Evolutionary conservation across 139 green algal genomes (phyloP), one percentile per base, ranked within the genome.

Genomic region (Micromonas pusilla): DNA sequence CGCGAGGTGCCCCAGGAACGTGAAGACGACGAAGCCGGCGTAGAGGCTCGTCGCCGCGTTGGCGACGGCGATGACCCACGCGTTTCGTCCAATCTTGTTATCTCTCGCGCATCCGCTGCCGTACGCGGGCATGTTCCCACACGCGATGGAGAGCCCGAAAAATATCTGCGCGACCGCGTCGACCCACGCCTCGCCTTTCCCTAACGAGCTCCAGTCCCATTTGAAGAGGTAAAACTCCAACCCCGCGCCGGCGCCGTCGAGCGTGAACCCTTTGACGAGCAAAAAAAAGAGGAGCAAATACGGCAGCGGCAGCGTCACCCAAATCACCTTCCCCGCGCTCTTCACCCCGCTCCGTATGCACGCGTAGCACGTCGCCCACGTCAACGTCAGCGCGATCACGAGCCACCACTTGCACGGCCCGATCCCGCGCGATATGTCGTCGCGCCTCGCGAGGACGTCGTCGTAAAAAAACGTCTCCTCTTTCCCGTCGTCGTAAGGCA

Each of bases 121-220:
- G 71, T 77, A 77, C 23, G 71, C 39, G n/a, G 45, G 28, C 71
- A 77, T 77, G 23, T 32, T 66, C 5, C 71, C 71, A 19, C 26
- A 23, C 25, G 25, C 33, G 20, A 77, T 16, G 25, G 28, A 30
- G 4, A 77, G 71, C 34, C 33, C 37, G 45, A 77, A 77, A 26
- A 77, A 77, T 52, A 77, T 77, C 71, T 77, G 71, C 5, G 25
- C 26, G 6, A 66, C 37, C 5, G 71, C 71, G 25, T 77, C 37
- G 39, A 77, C 5, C 71, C 71, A 77, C 23, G 39, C 25, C n/a
- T 77, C 36, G 71, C 39, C 45, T 32, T 4, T 23, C 21, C 32
- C 19, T 16, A 77, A 33, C 25, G 34, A n/a, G 4, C 25, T 33
- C 30, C 52, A 70, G 9, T 79, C 72, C 9, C n/a, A 32, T 9